phyloP scores from a whole-genome alignment of 2,329 filamentous ascomycete genomes.

The Penicillium vulpinum region DNA sequence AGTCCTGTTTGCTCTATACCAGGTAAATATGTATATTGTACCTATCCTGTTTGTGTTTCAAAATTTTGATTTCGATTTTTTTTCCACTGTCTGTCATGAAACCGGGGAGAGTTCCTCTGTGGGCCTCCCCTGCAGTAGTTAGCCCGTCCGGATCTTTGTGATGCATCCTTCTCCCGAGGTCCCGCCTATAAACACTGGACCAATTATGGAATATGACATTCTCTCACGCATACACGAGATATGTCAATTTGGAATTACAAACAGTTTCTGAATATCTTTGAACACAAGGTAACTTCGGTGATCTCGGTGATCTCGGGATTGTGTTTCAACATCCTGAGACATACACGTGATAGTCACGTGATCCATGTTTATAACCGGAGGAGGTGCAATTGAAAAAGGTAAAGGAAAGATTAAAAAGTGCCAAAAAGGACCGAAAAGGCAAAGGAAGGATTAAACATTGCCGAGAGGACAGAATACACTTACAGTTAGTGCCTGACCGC shows the following conservation, averaged over 20 bases:
- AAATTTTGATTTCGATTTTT: neutral
- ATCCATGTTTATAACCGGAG: neutral
- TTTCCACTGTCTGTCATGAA: neutral
- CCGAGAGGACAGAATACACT: neutral
- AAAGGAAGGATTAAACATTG: neutral
- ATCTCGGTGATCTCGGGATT: neutral
- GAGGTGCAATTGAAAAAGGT: neutral
- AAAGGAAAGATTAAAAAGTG: neutral
- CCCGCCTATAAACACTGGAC: neutral
- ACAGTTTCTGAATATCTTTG: neutral
- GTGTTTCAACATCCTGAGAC: neutral
- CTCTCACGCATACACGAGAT: neutral
- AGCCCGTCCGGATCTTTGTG: conserved; percentile 1
- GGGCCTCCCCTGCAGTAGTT: conserved; percentile 11
- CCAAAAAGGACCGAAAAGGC: neutral
- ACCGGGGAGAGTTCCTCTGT: conserved; percentile 6
- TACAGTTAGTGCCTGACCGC: conserved; percentile 8
- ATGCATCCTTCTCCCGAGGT: conserved; percentile 2
- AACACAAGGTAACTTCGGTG: no score
- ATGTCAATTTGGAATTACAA: neutral
- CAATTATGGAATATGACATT: neutral
- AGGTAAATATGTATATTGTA: neutral
- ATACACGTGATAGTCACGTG: neutral
- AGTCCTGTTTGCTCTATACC: neutral
- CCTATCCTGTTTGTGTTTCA: neutral